Base-by-base conservation (phyloP, 768 basidiomycete genomes). In the Lentinula edodes region DNA sequence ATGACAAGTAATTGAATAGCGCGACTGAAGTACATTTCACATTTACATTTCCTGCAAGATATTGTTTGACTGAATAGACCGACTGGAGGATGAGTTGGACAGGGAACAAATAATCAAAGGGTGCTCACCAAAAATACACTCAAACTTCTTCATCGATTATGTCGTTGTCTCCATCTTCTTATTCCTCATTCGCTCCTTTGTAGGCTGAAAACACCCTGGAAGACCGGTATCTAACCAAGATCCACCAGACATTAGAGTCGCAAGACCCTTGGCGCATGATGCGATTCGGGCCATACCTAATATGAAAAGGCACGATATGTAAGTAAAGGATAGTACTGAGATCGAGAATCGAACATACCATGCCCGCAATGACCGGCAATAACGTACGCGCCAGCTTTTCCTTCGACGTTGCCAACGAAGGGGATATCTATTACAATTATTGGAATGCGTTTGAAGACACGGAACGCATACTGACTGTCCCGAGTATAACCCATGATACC, bases 321-420 rank as follows among this genome's bases (percentile, higher is more conserved):
- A n/a, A 23, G 23, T 28, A 55, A 18, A 46, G 8, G 43, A 23
- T 5, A 35, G 58, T 32, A 39, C 28, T 20, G 61, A 55, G 18
- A 46, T 34, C 12, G 39, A 48, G 53, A 48, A 54, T 34, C 51
- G 20, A 63, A 61, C 68, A 65, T 66, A 8, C 68, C 68, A 55
- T 69, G 68, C 5, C 68, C 68, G 41, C 66, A 66, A 52, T 65
- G 64, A 7, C 69, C 69, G 6, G 67, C 67, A 35, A 58, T 64
- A 13, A 70, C 61, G 62, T 64, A 70, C 41, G 63, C 64, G 0
- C 67, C 67, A 3, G 66, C 61, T 18, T 60, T 58, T 46, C 63
- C 62, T 20, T 66, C 67, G 12, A 70, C 48, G 8, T 41, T 48
- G 1, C 69, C 69, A 32, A 68, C 62, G 59, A 65, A 68, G 3